Conservation (phyloP, 768 basidiomycete genomes). For the Leccinum uliginosum region DNA sequence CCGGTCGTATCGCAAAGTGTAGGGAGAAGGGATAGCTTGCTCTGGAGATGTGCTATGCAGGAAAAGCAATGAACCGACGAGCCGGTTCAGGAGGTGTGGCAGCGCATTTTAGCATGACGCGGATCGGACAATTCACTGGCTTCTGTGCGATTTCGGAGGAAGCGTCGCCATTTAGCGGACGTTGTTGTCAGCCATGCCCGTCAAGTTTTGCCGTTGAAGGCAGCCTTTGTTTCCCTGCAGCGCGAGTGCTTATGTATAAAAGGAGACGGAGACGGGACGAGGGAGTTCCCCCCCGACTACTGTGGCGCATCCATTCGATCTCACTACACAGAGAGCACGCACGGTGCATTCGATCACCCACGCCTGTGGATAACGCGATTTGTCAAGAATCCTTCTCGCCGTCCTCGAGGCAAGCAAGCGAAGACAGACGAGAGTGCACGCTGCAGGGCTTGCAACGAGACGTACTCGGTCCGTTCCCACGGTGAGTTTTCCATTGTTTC, state of each 20-base stretch:
- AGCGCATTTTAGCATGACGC: slow-evolving; percentile 9
- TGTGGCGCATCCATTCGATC: slow-evolving; percentile 15
- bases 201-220: slow-evolving; percentile 1
- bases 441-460: slow-evolving; percentile 8
- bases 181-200: slow-evolving; percentile 15
- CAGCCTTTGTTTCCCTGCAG: slow-evolving; percentile 4
- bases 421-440: slow-evolving; percentile 19
- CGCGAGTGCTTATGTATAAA: slow-evolving; percentile 16
- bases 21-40: not conserved
- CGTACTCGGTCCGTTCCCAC: slow-evolving; percentile 17
- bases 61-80: slow-evolving; percentile 17
- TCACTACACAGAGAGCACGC: slow-evolving; percentile 1
- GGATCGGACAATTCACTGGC: slow-evolving; percentile 11
- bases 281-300: not conserved
- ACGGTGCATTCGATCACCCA: slow-evolving; percentile 19
- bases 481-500: slow-evolving; percentile 32
- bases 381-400: slow-evolving; percentile 22
- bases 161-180: slow-evolving; percentile 9
- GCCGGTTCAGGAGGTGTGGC: slow-evolving; percentile 14
- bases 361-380: slow-evolving; percentile 23
- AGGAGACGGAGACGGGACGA: slow-evolving; percentile 3
- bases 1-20: slow-evolving; percentile 21
- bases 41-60: slow-evolving; percentile 2
- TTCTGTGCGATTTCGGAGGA: slow-evolving; percentile 6
- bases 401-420: slow-evolving; percentile 33